Percentiles rank a stretch among this genome's conserved stretches.
phyloP scores from a whole-genome alignment of 805 yeast genomes.

The Ogataea minuta region DNA sequence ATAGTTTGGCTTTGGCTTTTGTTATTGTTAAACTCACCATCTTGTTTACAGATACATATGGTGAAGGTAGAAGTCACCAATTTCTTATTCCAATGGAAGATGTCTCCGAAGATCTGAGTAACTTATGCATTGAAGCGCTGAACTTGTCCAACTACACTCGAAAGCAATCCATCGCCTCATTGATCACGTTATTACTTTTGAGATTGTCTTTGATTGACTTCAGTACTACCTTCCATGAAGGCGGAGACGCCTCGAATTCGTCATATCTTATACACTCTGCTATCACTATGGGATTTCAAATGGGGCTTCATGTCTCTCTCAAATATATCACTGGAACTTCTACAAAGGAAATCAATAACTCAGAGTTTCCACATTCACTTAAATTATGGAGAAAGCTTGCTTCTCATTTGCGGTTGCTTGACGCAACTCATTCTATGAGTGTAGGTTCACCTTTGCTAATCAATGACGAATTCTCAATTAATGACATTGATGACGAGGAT shows the following conservation, averaged over 20 bases:
- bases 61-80: too few relatives aligned
- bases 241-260: slow-evolving; percentile 20
- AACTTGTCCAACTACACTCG: slow-evolving; percentile 11
- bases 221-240: slow-evolving; percentile 15
- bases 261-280: slow-evolving; percentile 10
- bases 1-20: slow-evolving; percentile 20
- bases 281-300: slow-evolving; percentile 15
- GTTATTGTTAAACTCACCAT: slow-evolving; percentile 13
- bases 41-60: slow-evolving; percentile 6
- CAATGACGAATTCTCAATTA: slow-evolving; percentile 20
- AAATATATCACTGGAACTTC: slow-evolving; percentile 4
- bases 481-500: slow-evolving; percentile 1
- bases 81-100: slow-evolving; percentile 2
- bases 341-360: slow-evolving; percentile 1
- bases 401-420: slow-evolving; percentile 18
- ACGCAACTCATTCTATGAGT: slow-evolving; percentile 18
- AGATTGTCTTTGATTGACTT: slow-evolving; percentile 7
- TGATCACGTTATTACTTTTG: slow-evolving; percentile 16
- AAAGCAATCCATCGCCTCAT: slow-evolving; percentile 18
- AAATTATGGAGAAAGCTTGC: slow-evolving; percentile 17
- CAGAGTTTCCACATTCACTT: slow-evolving; percentile 5
- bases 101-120: slow-evolving; percentile 1
- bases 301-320: slow-evolving; percentile 25
- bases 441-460: slow-evolving; percentile 24
- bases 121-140: slow-evolving; percentile 8